phyloP scores from a whole-genome alignment of 352 stramenopile genomes.

The Plasmopara muralis region DNA sequence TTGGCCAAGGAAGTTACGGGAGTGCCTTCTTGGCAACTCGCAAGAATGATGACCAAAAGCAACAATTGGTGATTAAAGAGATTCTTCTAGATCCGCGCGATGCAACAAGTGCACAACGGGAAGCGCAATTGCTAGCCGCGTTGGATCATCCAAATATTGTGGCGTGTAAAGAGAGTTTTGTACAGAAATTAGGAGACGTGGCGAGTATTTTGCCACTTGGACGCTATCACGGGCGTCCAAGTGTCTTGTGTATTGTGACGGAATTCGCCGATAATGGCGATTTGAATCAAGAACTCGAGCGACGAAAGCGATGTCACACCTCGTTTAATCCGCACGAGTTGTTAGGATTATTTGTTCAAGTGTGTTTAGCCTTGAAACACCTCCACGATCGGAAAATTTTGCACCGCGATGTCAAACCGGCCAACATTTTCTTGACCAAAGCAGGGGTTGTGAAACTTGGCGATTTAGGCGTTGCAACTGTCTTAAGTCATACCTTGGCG shows the following conservation, averaged over 20 bases:
- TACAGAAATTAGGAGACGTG: constrained; percentile 17
- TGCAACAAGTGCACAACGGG: constrained; percentile 42
- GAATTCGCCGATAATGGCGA: constrained; percentile 79
- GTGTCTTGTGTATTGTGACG: constrained; percentile 78
- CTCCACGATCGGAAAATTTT: constrained; percentile 81
- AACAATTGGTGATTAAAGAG: constrained; percentile 70
- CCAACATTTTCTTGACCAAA: constrained; percentile 80
- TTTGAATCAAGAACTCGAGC: constrained; percentile 48
- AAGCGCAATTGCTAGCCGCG: constrained; percentile 60
- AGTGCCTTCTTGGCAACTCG: constrained; percentile 53
- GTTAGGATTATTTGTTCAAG: constrained; percentile 56
- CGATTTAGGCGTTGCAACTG: constrained; percentile 74
- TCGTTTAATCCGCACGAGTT: constrained; percentile 37
- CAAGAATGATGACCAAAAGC: constrained; percentile 21
- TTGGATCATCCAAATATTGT: constrained; percentile 85
- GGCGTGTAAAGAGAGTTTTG: constrained; percentile 69
- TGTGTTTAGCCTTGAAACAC: constrained; percentile 75
- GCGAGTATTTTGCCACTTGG: neutral
- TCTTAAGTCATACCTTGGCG: constrained; percentile 66
- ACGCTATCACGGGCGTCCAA: constrained; percentile 3
- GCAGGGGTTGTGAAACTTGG: constrained; percentile 62
- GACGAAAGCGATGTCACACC: constrained; percentile 10
- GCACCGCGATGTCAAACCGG: constrained; percentile 82
- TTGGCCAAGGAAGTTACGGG: constrained; percentile 69
- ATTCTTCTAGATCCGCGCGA: constrained; percentile 66